These are phyloP conservation scores for Baorangia bicolor DNA, from an alignment of 768 basidiomycete species.

Conservation along the genomic window DNA sequence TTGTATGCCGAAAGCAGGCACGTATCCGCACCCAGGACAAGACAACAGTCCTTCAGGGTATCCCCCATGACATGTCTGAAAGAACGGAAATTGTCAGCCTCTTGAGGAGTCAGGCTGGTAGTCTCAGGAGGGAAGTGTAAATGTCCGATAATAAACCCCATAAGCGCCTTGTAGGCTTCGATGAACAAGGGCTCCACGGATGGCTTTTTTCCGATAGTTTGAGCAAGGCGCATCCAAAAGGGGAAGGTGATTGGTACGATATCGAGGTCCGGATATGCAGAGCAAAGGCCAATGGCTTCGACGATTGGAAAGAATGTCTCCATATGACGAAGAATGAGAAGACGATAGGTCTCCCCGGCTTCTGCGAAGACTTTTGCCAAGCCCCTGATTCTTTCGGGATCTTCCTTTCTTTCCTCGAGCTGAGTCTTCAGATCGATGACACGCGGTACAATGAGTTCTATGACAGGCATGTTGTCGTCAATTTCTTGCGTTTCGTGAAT, in stretches of 20 bases:
- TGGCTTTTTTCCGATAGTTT: conserved; percentile 75
- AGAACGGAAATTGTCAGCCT: conserved; percentile 88
- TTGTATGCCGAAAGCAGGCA: conserved; percentile 83
- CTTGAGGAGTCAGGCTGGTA: conserved; percentile 66
- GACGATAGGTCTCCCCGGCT: conserved; percentile 94
- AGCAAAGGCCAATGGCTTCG: conserved; percentile 90
- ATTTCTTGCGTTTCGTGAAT: conserved; percentile 99
- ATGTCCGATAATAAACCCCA: conserved; percentile 84
- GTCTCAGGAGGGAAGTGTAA: conserved; percentile 86
- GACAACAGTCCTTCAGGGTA: conserved; percentile 97
- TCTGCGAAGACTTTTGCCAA: conserved; percentile 93
- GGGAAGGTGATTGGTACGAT: conserved; percentile 97
- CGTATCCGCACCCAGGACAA: conserved; percentile 82
- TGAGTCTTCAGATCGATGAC: conserved; percentile 70
- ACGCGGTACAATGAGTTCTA: conserved; percentile 85
- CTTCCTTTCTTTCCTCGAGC: conserved; percentile 61
- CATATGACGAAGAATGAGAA: conserved; percentile 83
- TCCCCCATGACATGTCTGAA: conserved; percentile 99
- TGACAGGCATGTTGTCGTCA: conserved; percentile 87
- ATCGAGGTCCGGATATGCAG: conserved; percentile 90
- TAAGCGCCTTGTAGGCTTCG: conserved; percentile 80
- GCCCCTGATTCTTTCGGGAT: conserved; percentile 86
- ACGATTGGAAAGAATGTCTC: conserved; percentile 95
- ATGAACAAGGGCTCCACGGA: conserved; percentile 73
- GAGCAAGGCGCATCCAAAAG: conserved; percentile 98